phyloP scores from a whole-genome alignment of 805 yeast species.

The Hermanozyma aechmeae region DNA sequence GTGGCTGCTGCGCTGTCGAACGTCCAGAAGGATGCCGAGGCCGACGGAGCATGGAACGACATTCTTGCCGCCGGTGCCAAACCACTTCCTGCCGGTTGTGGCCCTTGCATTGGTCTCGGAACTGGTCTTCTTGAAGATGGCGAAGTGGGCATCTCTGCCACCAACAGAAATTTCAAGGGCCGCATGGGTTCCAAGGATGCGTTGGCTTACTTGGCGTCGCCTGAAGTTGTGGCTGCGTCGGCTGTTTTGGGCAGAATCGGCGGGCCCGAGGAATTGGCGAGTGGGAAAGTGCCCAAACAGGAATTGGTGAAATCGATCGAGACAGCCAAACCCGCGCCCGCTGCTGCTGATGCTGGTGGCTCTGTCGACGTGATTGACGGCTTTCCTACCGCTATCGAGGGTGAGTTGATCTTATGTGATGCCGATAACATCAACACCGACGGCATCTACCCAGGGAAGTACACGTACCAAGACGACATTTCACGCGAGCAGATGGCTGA shows the following conservation, averaged over 20 bases:
- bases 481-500: slow-evolving; percentile 94
- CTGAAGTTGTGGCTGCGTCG: slow-evolving; percentile 97
- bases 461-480: slow-evolving; percentile 97
- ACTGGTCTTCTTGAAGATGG: slow-evolving; percentile 90
- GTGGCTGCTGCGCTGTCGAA: slow-evolving; percentile 95
- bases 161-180: slow-evolving; percentile 97
- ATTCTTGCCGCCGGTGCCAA: slow-evolving; percentile 88
- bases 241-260: slow-evolving; percentile 94
- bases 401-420: slow-evolving; percentile 91
- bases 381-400: slow-evolving; percentile 81
- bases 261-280: slow-evolving; percentile 76
- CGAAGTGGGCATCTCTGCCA: slow-evolving; percentile 96
- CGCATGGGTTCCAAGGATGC: slow-evolving; percentile 99
- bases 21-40: slow-evolving; percentile 89
- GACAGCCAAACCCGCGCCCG: slow-evolving; percentile 18
- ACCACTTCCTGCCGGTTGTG: slow-evolving; percentile 97
- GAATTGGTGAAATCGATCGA: slow-evolving; percentile 39
- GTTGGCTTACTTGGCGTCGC: slow-evolving; percentile 89
- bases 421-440: slow-evolving; percentile 97
- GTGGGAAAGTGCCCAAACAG: slow-evolving; percentile 6
- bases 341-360: slow-evolving; percentile 13
- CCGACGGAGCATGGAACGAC: slow-evolving; percentile 85
- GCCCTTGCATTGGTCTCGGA: slow-evolving; percentile 98
- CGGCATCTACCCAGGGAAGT: slow-evolving; percentile 98
- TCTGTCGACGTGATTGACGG: slow-evolving; percentile 73